A percentile compares a stretch with the other conserved stretches of the same genome.
Evolutionary conservation across 1,284 basidiomycete species (phyloP).

Genomic region (Ustilago vetiveriae): DNA sequence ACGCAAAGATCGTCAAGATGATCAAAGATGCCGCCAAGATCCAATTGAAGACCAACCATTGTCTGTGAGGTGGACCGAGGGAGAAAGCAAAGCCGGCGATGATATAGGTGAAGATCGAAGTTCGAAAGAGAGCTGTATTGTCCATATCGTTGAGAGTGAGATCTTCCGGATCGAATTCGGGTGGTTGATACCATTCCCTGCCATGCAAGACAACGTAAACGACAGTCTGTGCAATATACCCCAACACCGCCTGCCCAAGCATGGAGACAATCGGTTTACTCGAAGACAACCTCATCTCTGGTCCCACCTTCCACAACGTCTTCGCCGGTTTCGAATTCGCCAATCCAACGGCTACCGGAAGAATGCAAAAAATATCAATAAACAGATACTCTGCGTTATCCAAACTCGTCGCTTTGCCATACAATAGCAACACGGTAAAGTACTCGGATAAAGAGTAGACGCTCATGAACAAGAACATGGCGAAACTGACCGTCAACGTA

Average conservation of each 20-base stretch:
- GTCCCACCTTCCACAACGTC: slow-evolving; percentile 17
- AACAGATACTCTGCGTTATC: slow-evolving; percentile 56
- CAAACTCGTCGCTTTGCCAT: slow-evolving; percentile 43
- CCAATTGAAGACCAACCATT: slow-evolving; percentile 40
- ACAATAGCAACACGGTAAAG: slow-evolving; percentile 52
- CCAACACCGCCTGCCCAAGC: slow-evolving; percentile 41
- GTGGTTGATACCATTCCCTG: slow-evolving; percentile 30
- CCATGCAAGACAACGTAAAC: slow-evolving; percentile 37
- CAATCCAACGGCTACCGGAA: slow-evolving; percentile 46
- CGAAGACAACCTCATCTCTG: slow-evolving; percentile 38
- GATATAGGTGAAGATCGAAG: slow-evolving; percentile 50
- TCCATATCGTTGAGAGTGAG: slow-evolving; percentile 46
- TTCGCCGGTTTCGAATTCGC: slow-evolving; percentile 35
- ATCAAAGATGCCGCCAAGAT: slow-evolving; percentile 31
- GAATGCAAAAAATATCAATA: slow-evolving; percentile 48
- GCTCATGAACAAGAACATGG: slow-evolving; percentile 46
- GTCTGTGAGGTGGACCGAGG: slow-evolving; percentile 48
- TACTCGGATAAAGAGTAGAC: slow-evolving; percentile 51
- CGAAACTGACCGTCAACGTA: slow-evolving; percentile 27
- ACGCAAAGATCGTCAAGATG: slow-evolving; percentile 30
- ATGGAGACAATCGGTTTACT: slow-evolving; percentile 37
- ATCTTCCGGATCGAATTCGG: slow-evolving; percentile 41
- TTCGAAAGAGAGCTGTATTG: slow-evolving; percentile 44
- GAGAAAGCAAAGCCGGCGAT: slow-evolving; percentile 38
- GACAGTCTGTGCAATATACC: slow-evolving; percentile 44